These are phyloP conservation scores for Rossbeevera mucosa DNA, from an alignment of 768 basidiomycete genomes.

Conservation along the genomic window DNA sequence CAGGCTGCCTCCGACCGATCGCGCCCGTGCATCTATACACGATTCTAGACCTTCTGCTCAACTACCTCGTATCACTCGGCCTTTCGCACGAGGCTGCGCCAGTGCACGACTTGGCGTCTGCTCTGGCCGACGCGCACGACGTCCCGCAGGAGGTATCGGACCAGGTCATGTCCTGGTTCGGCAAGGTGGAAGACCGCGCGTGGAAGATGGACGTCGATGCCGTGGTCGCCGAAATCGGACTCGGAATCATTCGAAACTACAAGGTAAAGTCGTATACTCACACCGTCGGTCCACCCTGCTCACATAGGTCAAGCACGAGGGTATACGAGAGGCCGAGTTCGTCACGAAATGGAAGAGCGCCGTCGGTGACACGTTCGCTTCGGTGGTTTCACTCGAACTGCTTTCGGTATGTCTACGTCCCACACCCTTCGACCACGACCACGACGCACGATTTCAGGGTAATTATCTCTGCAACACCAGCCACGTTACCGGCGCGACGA, in stretches of 20 bases:
- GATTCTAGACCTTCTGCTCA: constrained; percentile 73
- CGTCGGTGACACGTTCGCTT: constrained; percentile 76
- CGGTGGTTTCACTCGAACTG: constrained; percentile 53
- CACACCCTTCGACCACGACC: background rate
- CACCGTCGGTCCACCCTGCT: no score
- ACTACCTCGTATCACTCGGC: constrained; percentile 60
- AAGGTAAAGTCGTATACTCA: no score
- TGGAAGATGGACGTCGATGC: constrained; percentile 66
- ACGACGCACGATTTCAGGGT: constrained; percentile 40
- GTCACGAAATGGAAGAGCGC: constrained; percentile 62
- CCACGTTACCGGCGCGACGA: constrained; percentile 32
- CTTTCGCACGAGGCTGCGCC: constrained; percentile 49
- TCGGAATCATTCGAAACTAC: constrained; percentile 63
- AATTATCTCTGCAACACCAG: constrained; percentile 55
- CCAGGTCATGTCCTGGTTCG: constrained; percentile 85
- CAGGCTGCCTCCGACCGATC: constrained; percentile 73
- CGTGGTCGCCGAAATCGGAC: constrained; percentile 70
- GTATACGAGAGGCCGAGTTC: constrained; percentile 54
- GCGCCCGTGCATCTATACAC: constrained; percentile 59
- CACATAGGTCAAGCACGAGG: no score
- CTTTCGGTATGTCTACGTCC: constrained; percentile 50
- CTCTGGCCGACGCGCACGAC: constrained; percentile 71
- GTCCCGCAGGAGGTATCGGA: constrained; percentile 53
- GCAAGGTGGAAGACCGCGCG: constrained; percentile 44
- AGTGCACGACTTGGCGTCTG: constrained; percentile 52